Evolutionary conservation across 805 yeast genomes (phyloP).

Genomic region (Barnettozyma wickerhamii): DNA sequence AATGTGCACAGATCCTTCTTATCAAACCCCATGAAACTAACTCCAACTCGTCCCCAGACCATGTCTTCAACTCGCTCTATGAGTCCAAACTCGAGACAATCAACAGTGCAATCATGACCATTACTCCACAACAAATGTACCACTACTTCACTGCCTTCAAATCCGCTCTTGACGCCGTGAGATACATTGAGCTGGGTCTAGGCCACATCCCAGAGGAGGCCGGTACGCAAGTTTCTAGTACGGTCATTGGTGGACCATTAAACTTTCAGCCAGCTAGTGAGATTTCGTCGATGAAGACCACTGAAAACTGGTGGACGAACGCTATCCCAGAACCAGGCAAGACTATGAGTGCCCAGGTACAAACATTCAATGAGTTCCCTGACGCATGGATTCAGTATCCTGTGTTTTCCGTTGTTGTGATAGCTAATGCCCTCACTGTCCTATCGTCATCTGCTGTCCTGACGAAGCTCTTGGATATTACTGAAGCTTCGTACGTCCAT

Average conservation of each 20-base stretch:
- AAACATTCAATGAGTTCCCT: constrained; percentile 23
- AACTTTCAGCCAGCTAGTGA: constrained; percentile 23
- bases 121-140: constrained; percentile 25
- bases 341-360: constrained; percentile 18
- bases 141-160: constrained; percentile 29
- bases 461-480: constrained; percentile 18
- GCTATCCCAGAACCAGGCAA: constrained; percentile 22
- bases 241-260: constrained; percentile 29
- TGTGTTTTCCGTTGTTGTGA: constrained; percentile 25
- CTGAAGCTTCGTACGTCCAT: constrained; percentile 3
- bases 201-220: constrained; percentile 30
- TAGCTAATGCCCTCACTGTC: constrained; percentile 29
- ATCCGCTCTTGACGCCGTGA: constrained; percentile 29
- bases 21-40: constrained; percentile 32
- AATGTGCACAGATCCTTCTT: constrained; percentile 31
- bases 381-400: constrained; percentile 41
- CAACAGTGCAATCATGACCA: constrained; percentile 9
- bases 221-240: constrained; percentile 15
- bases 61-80: constrained; percentile 24
- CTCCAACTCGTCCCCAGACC: constrained; percentile 24
- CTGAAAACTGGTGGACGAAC: constrained; percentile 25
- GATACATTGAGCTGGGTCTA: constrained; percentile 36
- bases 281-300: constrained; percentile 18
- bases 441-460: constrained; percentile 28
- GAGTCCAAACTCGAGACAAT: constrained; percentile 22